Evolutionary conservation across 305 asterid genomes (phyloP), one percentile per base, ranked within the genome.

Genomic region (Nicotiana rustica): DNA sequence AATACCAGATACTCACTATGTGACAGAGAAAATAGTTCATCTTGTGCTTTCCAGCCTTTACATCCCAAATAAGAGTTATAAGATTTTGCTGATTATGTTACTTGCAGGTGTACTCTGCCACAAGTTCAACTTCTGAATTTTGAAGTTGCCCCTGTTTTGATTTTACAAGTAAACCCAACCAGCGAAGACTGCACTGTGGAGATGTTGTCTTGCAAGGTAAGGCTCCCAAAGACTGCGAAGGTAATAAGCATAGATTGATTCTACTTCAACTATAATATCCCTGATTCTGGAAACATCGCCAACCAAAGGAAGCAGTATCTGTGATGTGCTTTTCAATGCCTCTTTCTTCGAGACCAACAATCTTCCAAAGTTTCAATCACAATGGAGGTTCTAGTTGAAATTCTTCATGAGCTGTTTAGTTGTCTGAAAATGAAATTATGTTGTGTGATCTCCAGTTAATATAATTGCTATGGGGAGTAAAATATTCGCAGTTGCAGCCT

Each of bases 161-260:
- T 87, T 85, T 90, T 94, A 76, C 90, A 85, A 90, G 94, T 94
- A 59, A 90, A 71, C 62, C 90, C 97, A n/a, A 88, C 91, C 69
- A 82, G 77, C 62, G 88, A 93, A 86, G 90, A 91, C 87, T 94
- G 97, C 79, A 78, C 57, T 4, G 95, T 94, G 36, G 92, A 94
- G 85, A 83, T 93, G 97, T 87, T 94, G 82, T 93, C 97, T 78
- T 93, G 97, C 93, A 91, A 92, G 93, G 98, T 93, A 84, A 88
- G 77, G 70, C 86, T 78, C 76, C 68, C 18, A 21, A 76, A 18
- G 21, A 31, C 10, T 67, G 38, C 82, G 36, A 77, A 85, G 15
- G 8, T 17, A 33, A 41, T 14, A 6, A 31, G 29, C 9, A 17
- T 13, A 10, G 47, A 47, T 85, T 49, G 18, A 25, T 25, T 77